These are phyloP conservation scores for Blastocystis sp. DNA, from an alignment of 352 stramenopile species.

Conservation along the genomic window DNA sequence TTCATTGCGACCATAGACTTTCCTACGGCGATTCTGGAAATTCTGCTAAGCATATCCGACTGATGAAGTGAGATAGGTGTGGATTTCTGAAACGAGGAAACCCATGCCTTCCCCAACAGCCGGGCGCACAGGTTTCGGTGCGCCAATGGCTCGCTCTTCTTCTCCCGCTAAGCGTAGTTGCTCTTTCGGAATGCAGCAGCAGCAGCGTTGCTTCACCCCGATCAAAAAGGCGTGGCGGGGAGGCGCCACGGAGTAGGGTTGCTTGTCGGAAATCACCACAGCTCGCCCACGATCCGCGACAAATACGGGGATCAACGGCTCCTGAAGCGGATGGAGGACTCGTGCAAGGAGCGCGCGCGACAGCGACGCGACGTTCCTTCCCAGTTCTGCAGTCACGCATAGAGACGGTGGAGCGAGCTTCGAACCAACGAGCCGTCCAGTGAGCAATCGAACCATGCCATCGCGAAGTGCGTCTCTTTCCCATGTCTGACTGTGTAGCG, in stretches of 20 bases:
- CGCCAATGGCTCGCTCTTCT: not conserved
- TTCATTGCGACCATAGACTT: conserved; percentile 20
- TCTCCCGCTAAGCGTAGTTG: not conserved
- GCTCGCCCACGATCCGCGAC: not conserved
- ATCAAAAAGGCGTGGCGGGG: not conserved
- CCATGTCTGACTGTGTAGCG: not conserved
- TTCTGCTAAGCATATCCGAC: conserved; percentile 41
- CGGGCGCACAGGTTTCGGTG: not conserved
- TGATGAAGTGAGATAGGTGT: not conserved
- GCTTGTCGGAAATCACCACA: not conserved
- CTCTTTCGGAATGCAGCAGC: not conserved
- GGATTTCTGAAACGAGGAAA: conserved; percentile 56
- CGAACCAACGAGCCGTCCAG: not conserved
- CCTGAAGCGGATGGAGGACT: conserved; percentile 29
- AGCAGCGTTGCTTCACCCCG: not conserved
- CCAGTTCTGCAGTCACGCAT: not conserved
- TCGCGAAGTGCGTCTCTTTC: conserved; percentile 36
- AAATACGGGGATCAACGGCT: not conserved
- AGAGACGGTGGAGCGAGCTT: conserved; percentile 6
- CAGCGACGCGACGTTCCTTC: conserved; percentile 6
- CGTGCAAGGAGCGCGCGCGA: conserved; percentile 7
- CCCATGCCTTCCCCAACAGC: not conserved
- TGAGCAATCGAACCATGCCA: not conserved
- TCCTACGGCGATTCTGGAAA: conserved; percentile 38
- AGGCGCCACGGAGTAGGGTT: not conserved